phyloP scores from a whole-genome alignment of 768 basidiomycete species.

The Mycena galericulata region DNA sequence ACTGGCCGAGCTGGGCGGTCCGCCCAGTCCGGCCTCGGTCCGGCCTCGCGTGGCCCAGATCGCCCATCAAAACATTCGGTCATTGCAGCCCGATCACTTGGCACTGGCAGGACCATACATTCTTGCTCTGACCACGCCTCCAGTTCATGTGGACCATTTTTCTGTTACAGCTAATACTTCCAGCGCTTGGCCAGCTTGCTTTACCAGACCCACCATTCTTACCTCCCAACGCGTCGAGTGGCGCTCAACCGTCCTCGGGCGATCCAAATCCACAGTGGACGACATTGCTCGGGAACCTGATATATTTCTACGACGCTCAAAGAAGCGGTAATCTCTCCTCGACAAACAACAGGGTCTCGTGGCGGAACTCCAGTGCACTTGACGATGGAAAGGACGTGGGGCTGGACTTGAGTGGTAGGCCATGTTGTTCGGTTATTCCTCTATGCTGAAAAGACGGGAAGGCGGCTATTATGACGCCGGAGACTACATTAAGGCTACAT shows the following conservation, averaged over 20 bases:
- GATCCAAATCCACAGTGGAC: conserved; percentile 85
- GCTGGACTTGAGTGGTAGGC: conserved; percentile 76
- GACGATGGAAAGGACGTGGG: conserved; percentile 81
- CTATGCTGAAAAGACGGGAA: conserved; percentile 30
- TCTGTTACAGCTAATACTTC: conserved; percentile 42
- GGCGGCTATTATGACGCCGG: conserved; percentile 62
- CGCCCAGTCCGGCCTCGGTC: too few species aligned
- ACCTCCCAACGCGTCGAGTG: conserved; percentile 70
- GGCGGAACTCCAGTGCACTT: conserved; percentile 87
- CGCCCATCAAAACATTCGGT: too few species aligned
- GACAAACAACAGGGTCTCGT: conserved; percentile 76
- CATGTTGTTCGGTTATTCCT: background rate
- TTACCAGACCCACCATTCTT: conserved; percentile 74
- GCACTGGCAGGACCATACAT: too few species aligned
- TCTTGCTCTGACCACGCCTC: conserved; percentile 15
- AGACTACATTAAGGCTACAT: conserved; percentile 91
- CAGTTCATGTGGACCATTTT: conserved; percentile 40
- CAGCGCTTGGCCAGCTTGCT: conserved; percentile 65
- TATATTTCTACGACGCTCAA: conserved; percentile 95
- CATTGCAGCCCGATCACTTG: too few species aligned
- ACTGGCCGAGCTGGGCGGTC: too few species aligned
- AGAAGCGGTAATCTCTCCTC: conserved; percentile 79
- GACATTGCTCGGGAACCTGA: conserved; percentile 78
- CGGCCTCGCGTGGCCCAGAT: too few species aligned
- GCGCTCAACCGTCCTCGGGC: conserved; percentile 59